phyloP scores from a whole-genome alignment of 2,329 filamentous ascomycete genomes.

The Aspergillus fijiensis region DNA sequence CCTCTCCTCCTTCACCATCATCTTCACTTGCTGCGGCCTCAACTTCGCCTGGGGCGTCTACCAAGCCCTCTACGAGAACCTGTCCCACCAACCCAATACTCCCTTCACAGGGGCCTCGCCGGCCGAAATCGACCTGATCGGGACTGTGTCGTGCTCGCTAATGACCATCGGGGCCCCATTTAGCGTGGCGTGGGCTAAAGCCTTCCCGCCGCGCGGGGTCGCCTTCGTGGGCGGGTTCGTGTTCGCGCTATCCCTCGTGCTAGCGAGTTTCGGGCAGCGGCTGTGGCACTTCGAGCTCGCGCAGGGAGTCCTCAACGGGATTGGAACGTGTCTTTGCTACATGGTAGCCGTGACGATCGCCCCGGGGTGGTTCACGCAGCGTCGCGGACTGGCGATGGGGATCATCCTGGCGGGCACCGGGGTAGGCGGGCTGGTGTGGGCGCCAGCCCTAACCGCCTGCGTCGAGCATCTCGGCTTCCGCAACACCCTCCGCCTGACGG shows the following conservation, averaged over 20 bases:
- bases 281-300: constrained; percentile 35
- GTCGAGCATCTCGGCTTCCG: constrained; percentile 38
- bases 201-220: constrained; percentile 32
- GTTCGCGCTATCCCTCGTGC: constrained; percentile 19
- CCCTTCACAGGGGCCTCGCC: constrained; percentile 40
- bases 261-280: constrained; percentile 34
- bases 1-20: constrained; percentile 15
- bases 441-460: constrained; percentile 32
- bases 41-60: constrained; percentile 45
- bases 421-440: constrained; percentile 40
- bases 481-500: constrained; percentile 37
- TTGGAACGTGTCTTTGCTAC: constrained; percentile 40
- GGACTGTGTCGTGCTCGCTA: constrained; percentile 36
- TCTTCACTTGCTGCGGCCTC: constrained; percentile 39
- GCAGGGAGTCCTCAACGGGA: constrained; percentile 39
- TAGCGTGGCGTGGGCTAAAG: constrained; percentile 35
- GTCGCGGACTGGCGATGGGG: constrained; percentile 41
- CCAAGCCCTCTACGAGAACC: constrained; percentile 40
- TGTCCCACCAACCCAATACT: constrained; percentile 26
- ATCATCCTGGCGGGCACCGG: constrained; percentile 41
- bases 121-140: constrained; percentile 41
- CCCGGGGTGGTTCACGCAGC: constrained; percentile 39
- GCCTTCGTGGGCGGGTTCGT: constrained; percentile 27
- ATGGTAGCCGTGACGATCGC: constrained; percentile 40
- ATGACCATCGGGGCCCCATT: constrained; percentile 40